Percentiles rank a stretch among this genome's conserved stretches.
Conservation (phyloP, 2,329 filamentous ascomycete genomes). For the Xylariaceae sp. region DNA sequence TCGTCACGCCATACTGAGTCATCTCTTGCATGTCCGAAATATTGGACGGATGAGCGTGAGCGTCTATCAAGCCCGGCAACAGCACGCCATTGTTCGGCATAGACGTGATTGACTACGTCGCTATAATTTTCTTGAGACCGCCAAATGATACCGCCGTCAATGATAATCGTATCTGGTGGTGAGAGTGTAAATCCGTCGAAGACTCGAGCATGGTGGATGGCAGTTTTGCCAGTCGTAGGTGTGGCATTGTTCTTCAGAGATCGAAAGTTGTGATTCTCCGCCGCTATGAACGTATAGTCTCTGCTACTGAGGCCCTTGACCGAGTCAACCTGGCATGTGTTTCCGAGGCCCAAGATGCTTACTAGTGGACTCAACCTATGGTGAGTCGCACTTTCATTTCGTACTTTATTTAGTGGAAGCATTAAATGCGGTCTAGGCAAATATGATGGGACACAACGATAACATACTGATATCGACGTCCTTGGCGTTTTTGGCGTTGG, state of each 20-base stretch:
- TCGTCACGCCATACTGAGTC: constrained; percentile 14
- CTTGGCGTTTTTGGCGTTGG: no score
- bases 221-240: neutral
- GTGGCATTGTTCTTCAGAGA: neutral
- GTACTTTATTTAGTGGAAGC: no score
- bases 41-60: constrained; percentile 9
- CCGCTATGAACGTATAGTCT: neutral
- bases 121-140: neutral
- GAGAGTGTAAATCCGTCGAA: constrained; percentile 10
- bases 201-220: constrained; percentile 11
- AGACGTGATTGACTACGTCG: neutral
- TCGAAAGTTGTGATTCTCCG: constrained; percentile 4
- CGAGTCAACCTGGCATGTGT: no score
- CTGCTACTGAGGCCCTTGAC: no score
- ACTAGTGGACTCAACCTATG: no score
- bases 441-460: no score
- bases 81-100: constrained; percentile 10
- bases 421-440: no score
- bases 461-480: no score
- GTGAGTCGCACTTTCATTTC: no score
- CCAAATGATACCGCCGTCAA: constrained; percentile 7
- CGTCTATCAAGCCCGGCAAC: constrained; percentile 12
- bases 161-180: constrained; percentile 6
- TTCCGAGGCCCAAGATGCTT: neutral
- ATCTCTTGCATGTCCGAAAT: constrained; percentile 10